Conservation (phyloP, 2,329 filamentous ascomycete species). For the Trichoderma oligosporum region DNA sequence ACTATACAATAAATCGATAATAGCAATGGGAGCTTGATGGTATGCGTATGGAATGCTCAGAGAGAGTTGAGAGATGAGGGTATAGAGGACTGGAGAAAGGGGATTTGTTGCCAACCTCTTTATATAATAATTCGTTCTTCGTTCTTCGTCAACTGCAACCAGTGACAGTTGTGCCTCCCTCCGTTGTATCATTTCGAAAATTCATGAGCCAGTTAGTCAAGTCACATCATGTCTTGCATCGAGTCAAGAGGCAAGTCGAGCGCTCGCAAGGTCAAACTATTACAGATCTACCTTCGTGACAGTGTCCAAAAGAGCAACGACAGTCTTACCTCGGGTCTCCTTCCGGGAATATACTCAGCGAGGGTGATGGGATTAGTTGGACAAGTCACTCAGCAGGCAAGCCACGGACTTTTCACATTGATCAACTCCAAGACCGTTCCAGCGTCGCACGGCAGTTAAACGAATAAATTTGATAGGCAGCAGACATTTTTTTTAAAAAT, state of each 20-base stretch:
- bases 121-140: not conserved
- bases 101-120: not conserved
- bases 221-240: not conserved
- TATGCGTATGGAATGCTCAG: not conserved
- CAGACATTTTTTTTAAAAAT: not conserved
- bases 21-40: not conserved
- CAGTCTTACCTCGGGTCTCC: not conserved
- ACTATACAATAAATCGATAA: not conserved
- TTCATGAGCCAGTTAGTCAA: not conserved
- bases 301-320: not conserved
- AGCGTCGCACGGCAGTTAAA: not conserved
- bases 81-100: not conserved
- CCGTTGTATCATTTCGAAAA: not conserved
- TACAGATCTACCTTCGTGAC: not conserved
- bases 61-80: not conserved
- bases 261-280: not conserved
- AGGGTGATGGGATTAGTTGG: too few species aligned
- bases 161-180: not conserved
- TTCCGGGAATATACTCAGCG: too few species aligned
- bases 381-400: too few species aligned
- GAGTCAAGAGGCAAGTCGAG: not conserved
- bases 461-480: too few species aligned
- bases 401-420: not conserved
- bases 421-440: not conserved
- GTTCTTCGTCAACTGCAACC: not conserved